Percentiles rank a stretch among this genome's conserved stretches.
These are phyloP conservation scores for Rosa rugosa DNA, from an alignment of 306 rosid genomes.

Conservation along the genomic window DNA sequence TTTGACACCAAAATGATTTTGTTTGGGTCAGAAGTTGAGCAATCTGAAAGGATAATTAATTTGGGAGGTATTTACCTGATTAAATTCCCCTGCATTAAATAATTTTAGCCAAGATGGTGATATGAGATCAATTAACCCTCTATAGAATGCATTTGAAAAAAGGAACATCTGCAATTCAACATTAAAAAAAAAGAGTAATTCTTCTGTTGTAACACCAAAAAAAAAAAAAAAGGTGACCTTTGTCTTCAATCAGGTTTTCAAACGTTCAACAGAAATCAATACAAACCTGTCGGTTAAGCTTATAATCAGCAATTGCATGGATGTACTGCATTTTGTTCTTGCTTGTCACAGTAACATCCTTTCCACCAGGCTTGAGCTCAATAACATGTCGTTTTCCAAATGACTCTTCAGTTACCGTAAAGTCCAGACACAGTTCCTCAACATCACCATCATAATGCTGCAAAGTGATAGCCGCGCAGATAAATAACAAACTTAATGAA, in stretches of 20 bases:
- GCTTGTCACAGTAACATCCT: conserved; percentile 74
- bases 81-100: conserved; percentile 90
- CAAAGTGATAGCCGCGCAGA: conserved; percentile 25
- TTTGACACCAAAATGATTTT: conserved; percentile 29
- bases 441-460: conserved; percentile 88
- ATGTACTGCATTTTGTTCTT: conserved; percentile 96
- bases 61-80: conserved; percentile 64
- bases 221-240: conserved; percentile 15
- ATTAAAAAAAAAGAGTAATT: conserved; percentile 28
- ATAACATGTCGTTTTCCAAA: conserved; percentile 68
- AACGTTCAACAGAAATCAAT: background rate
- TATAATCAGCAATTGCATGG: conserved; percentile 95
- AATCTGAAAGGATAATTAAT: background rate
- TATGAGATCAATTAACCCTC: conserved; percentile 90
- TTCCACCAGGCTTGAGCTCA: conserved; percentile 93
- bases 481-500: conserved; percentile 27
- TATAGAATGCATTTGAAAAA: conserved; percentile 84
- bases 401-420: conserved; percentile 95
- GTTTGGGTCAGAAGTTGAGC: background rate
- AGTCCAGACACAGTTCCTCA: conserved; percentile 82
- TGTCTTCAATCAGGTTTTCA: conserved; percentile 17
- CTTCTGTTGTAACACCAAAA: background rate
- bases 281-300: conserved; percentile 90
- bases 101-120: conserved; percentile 95
- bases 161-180: conserved; percentile 72